A percentile compares a stretch with the other conserved stretches of the same genome.
phyloP scores from a whole-genome alignment of 345 rosid genomes.

The Firmiana major region DNA sequence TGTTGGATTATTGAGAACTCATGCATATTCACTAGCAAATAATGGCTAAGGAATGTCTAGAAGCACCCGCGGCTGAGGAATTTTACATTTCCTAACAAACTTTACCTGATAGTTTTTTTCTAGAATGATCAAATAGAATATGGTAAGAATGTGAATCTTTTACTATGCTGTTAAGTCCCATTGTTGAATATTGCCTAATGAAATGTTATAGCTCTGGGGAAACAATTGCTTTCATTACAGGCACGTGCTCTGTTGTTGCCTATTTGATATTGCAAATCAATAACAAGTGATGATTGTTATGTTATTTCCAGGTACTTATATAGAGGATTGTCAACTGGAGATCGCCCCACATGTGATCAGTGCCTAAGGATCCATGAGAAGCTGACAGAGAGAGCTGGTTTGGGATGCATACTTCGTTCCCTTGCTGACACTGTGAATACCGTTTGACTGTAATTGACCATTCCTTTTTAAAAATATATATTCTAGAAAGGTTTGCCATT shows the following conservation, averaged over 20 bases:
- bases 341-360: slow-evolving; percentile 90
- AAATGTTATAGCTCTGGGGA: neutral
- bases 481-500: neutral
- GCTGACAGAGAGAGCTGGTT: slow-evolving; percentile 83
- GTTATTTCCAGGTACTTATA: slow-evolving; percentile 53
- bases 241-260: neutral
- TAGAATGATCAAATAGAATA: neutral
- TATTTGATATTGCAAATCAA: neutral
- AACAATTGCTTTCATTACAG: neutral
- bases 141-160: neutral
- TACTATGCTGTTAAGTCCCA: neutral
- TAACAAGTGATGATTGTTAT: neutral
- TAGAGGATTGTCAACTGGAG: slow-evolving; percentile 86
- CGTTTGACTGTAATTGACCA: slow-evolving; percentile 36
- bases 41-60: neutral
- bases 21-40: neutral
- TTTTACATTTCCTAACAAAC: neutral
- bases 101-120: neutral
- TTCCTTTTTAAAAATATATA: neutral
- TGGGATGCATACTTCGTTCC: slow-evolving; percentile 83
- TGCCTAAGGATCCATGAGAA: slow-evolving; percentile 86
- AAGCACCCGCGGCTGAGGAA: neutral
- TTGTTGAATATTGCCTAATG: neutral
- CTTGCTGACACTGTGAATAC: slow-evolving; percentile 74
- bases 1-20: neutral